A percentile compares a stretch with the other conserved stretches of the same genome.
These are phyloP conservation scores for Saccharomycopsis hybrid DNA, from an alignment of 1,139 yeast species.

Conservation along the genomic window DNA sequence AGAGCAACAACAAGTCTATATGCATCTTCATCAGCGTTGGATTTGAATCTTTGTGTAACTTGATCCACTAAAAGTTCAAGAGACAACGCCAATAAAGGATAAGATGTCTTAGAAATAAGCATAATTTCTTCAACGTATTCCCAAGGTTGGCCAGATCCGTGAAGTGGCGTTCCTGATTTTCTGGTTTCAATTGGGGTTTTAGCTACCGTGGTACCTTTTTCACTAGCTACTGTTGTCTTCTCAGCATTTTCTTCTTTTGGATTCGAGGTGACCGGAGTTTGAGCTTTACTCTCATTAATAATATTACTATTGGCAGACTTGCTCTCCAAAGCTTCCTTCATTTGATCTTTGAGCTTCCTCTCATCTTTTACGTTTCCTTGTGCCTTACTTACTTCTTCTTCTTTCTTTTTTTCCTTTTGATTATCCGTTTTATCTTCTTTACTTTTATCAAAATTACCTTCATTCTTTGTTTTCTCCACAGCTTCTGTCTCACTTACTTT, in stretches of 20 bases:
- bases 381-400: no score
- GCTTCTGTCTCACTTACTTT: no score
- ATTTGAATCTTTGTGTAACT: constrained; percentile 87
- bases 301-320: not conserved
- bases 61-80: constrained; percentile 94
- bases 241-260: no score
- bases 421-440: no score
- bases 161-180: not conserved
- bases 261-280: not conserved
- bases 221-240: not conserved
- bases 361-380: no score
- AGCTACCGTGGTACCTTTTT: not conserved
- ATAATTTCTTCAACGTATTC: constrained; percentile 92
- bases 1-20: constrained; percentile 89
- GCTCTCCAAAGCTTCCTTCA: no score
- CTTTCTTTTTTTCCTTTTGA: no score
- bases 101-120: constrained; percentile 93
- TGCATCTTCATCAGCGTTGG: constrained; percentile 94
- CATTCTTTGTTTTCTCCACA: no score
- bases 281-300: no score
- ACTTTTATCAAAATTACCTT: no score
- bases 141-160: constrained; percentile 64
- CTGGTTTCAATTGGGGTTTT: not conserved
- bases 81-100: constrained; percentile 87
- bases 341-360: no score